Evolutionary conservation across 148 eudicot genomes (phyloP).

Genomic region (Rhododendron griersonianum): DNA sequence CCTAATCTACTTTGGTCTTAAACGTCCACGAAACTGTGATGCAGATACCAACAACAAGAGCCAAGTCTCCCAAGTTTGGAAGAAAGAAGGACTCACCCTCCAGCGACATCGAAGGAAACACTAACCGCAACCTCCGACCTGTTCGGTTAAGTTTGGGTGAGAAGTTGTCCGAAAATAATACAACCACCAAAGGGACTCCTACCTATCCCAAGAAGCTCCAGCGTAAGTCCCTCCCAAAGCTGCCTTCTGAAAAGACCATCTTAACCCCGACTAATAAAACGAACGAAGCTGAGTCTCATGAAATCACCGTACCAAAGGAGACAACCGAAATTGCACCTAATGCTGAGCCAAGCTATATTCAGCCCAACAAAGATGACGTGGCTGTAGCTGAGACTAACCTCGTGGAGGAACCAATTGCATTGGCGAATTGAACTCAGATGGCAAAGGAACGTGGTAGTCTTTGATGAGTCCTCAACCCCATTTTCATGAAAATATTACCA

Average conservation of each 20-base stretch:
- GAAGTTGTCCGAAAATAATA: slow-evolving; percentile 38
- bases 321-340: neutral
- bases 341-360: slow-evolving; percentile 13
- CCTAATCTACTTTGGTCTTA: neutral
- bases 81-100: slow-evolving; percentile 55
- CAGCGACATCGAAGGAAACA: slow-evolving; percentile 38
- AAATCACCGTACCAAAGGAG: neutral
- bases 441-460: neutral
- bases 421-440: slow-evolving; percentile 13
- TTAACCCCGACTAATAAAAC: slow-evolving; percentile 6
- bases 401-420: slow-evolving; percentile 20
- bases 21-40: neutral
- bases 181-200: slow-evolving; percentile 29
- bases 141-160: slow-evolving; percentile 58
- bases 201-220: slow-evolving; percentile 37
- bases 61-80: slow-evolving; percentile 85
- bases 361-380: neutral
- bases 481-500: neutral
- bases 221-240: slow-evolving; percentile 19
- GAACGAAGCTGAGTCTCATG: neutral
- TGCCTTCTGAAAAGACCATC: slow-evolving; percentile 23
- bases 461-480: slow-evolving; percentile 1
- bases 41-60: slow-evolving; percentile 77
- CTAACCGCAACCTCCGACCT: slow-evolving; percentile 28
- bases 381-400: slow-evolving; percentile 8